Evolutionary conservation across 108 stramenopile species (phyloP).

Genomic region (Stephanodiscus minutulus): DNA sequence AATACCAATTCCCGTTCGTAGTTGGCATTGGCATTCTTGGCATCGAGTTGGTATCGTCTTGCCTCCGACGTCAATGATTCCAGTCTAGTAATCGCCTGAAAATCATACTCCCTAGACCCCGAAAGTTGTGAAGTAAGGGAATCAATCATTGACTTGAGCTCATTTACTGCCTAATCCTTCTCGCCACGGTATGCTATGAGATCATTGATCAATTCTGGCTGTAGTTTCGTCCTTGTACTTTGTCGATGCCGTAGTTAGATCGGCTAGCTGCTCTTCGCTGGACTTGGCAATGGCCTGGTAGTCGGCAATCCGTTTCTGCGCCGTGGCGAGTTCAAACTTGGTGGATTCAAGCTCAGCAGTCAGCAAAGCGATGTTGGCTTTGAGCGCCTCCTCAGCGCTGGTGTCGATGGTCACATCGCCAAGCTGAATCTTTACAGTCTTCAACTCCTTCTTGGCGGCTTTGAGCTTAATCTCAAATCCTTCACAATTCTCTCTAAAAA

Average conservation of each 20-base stretch:
- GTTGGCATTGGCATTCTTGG: conserved; percentile 51
- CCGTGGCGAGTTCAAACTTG: conserved; percentile 56
- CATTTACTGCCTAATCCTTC: conserved; percentile 62
- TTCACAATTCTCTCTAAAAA: conserved; percentile 50
- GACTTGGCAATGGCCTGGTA: conserved; percentile 72
- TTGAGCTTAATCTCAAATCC: conserved; percentile 40
- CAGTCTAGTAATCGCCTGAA: conserved; percentile 48
- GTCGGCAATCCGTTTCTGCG: conserved; percentile 53
- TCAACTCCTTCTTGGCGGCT: conserved; percentile 53
- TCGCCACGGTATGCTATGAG: conserved; percentile 69
- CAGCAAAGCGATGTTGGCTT: conserved; percentile 56
- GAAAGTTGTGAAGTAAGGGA: conserved; percentile 50
- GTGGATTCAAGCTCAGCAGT: conserved; percentile 62
- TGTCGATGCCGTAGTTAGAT: conserved; percentile 60
- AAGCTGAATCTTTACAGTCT: conserved; percentile 45
- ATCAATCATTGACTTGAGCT: conserved; percentile 58
- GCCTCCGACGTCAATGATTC: conserved; percentile 60
- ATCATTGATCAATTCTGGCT: conserved; percentile 74
- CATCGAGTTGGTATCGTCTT: conserved; percentile 56
- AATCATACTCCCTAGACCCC: conserved; percentile 56
- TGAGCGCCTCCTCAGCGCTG: conserved; percentile 53
- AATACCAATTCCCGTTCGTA: conserved; percentile 85
- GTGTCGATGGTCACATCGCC: conserved; percentile 52
- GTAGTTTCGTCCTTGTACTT: conserved; percentile 61
- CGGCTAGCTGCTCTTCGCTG: conserved; percentile 68